Percentiles rank a stretch among this genome's conserved stretches.
Evolutionary conservation across 2,329 filamentous ascomycete genomes (phyloP).

Genomic region (Parafenestella ontariensis): DNA sequence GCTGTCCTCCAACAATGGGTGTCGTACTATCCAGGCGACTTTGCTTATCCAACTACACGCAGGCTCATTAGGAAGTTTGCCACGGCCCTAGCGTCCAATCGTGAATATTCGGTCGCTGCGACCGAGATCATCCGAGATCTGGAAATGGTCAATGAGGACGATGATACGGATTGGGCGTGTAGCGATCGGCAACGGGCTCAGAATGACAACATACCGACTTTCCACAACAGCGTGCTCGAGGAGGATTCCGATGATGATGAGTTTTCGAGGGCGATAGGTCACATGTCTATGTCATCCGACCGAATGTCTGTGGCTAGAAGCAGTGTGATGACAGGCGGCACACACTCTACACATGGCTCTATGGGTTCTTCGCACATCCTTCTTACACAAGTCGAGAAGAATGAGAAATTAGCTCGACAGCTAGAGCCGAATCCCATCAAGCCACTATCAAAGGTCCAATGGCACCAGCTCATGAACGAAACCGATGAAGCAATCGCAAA

Average conservation of each 20-base stretch:
- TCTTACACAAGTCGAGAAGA: constrained; percentile 75
- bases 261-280: constrained; percentile 39
- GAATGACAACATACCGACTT: constrained; percentile 51
- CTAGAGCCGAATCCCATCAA: constrained; percentile 74
- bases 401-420: constrained; percentile 76
- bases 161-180: constrained; percentile 92
- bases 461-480: constrained; percentile 88
- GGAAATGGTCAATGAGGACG: constrained; percentile 79
- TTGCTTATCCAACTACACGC: constrained; percentile 78
- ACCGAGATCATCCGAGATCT: constrained; percentile 84
- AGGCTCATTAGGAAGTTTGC: constrained; percentile 79
- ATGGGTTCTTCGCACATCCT: constrained; percentile 53
- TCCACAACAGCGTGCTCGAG: constrained; percentile 51
- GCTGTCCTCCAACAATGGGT: constrained; percentile 90
- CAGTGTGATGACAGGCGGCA: constrained; percentile 31
- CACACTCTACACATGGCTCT: constrained; percentile 33
- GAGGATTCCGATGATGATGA: constrained; percentile 48
- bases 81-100: constrained; percentile 72
- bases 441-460: constrained; percentile 82
- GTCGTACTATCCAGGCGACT: constrained; percentile 87
- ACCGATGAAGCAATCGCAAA: constrained; percentile 85
- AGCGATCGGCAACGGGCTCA: constrained; percentile 69
- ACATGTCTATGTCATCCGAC: constrained; percentile 39
- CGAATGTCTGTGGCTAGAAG: constrained; percentile 40
- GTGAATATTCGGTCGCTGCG: constrained; percentile 83